These are phyloP conservation scores for Suhomyces kunorum DNA, from an alignment of 1,139 yeast genomes.

Conservation along the genomic window DNA sequence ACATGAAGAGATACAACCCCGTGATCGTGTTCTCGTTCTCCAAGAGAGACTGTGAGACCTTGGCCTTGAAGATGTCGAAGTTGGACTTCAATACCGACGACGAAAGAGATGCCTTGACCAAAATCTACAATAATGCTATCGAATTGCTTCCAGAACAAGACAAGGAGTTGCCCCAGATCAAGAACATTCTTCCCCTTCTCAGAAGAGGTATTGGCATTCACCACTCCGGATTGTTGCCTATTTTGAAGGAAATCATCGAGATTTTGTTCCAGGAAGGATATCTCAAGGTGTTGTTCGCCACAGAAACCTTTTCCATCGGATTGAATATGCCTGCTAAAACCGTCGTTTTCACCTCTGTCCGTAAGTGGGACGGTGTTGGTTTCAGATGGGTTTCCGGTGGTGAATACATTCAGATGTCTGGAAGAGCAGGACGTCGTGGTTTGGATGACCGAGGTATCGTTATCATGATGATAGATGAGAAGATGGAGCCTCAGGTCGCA, in stretches of 20 bases:
- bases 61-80: conserved; percentile 93
- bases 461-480: conserved; percentile 98
- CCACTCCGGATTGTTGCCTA: conserved; percentile 95
- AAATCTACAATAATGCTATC: conserved; percentile 88
- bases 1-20: conserved; percentile 93
- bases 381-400: conserved; percentile 99
- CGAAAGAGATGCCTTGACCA: conserved; percentile 85
- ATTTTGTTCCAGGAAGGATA: conserved; percentile 96
- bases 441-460: conserved; percentile 98
- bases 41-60: conserved; percentile 92
- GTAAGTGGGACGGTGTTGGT: conserved; percentile 97
- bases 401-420: conserved; percentile 99
- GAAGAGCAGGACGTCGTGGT: conserved; percentile 99
- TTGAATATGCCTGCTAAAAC: conserved; percentile 98
- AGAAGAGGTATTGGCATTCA: conserved; percentile 98
- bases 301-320: conserved; percentile 98
- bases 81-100: conserved; percentile 90
- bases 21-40: conserved; percentile 97
- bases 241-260: conserved; percentile 94
- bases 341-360: conserved; percentile 94
- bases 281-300: conserved; percentile 90
- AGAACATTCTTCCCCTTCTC: conserved; percentile 81
- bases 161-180: conserved; percentile 90
- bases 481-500: conserved; percentile 99
- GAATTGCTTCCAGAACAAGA: conserved; percentile 85